Evolutionary conservation across 164 flowering plant species (phyloP).

Genomic region (Houttuynia cordata): DNA sequence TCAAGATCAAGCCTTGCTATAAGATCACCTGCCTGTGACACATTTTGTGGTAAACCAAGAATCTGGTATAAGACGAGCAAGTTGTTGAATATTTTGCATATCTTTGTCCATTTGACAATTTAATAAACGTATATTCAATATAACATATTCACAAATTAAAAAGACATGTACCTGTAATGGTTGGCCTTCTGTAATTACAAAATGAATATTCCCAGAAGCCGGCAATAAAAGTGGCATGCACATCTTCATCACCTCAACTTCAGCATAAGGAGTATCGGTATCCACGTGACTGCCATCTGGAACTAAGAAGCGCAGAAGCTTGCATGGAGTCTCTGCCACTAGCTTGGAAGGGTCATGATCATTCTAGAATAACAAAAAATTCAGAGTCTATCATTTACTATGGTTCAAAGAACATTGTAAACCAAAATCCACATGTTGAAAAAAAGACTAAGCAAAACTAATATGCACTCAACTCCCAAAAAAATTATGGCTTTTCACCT

Average conservation of each 20-base stretch:
- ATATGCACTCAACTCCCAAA: too few species aligned
- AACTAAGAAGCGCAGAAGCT: slow-evolving; percentile 80
- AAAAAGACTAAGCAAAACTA: not conserved
- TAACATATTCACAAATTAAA: not conserved
- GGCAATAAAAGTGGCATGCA: slow-evolving; percentile 99
- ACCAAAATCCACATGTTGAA: not conserved
- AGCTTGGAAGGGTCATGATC: slow-evolving; percentile 99
- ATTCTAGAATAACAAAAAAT: slow-evolving; percentile 38
- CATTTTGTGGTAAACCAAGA: too few species aligned
- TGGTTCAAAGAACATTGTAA: not conserved
- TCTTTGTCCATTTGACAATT: too few species aligned
- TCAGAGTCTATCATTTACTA: not conserved
- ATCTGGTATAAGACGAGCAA: not conserved
- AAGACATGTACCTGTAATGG: slow-evolving; percentile 72
- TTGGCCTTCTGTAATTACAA: slow-evolving; percentile 93
- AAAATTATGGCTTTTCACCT: slow-evolving; percentile 33
- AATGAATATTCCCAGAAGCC: slow-evolving; percentile 82
- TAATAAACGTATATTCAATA: not conserved
- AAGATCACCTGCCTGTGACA: slow-evolving; percentile 89
- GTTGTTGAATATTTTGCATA: not conserved
- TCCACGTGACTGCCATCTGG: slow-evolving; percentile 78
- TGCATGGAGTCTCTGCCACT: slow-evolving; percentile 99
- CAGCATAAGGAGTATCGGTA: slow-evolving; percentile 94
- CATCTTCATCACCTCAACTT: slow-evolving; percentile 99
- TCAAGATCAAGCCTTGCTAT: slow-evolving; percentile 91